Conservation (phyloP, 2,329 filamentous ascomycete species). For the Chrysoporthe austroafricana region DNA sequence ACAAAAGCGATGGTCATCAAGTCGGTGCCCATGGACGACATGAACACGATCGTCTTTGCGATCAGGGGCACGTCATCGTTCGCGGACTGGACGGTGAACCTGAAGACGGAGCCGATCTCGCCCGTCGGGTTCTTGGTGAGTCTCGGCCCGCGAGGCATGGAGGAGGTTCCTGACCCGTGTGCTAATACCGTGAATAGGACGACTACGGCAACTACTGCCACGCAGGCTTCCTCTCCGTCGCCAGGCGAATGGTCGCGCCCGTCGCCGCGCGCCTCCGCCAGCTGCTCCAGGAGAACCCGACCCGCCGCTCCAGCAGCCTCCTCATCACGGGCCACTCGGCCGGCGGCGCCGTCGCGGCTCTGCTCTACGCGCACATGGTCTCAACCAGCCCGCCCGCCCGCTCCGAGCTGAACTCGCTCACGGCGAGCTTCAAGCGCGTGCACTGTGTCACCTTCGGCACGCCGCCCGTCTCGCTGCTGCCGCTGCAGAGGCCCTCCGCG, state of each 20-base stretch:
- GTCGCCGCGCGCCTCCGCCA: conserved; percentile 72
- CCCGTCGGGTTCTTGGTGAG: conserved; percentile 68
- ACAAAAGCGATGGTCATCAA: conserved; percentile 87
- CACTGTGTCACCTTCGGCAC: conserved; percentile 89
- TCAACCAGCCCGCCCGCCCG: conserved; percentile 54
- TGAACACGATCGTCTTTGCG: conserved; percentile 80
- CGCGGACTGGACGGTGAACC: conserved; percentile 85
- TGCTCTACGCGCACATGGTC: conserved; percentile 84
- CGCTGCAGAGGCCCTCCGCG: conserved; percentile 62
- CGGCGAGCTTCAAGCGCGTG: conserved; percentile 73
- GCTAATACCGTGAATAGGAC: conserved; percentile 49
- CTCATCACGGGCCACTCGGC: conserved; percentile 87
- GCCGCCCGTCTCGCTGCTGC: conserved; percentile 74
- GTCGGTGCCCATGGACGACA: conserved; percentile 75
- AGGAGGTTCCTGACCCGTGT: neutral
- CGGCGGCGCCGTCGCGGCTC: conserved; percentile 78
- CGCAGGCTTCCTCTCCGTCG: conserved; percentile 77
- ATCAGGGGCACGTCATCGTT: conserved; percentile 81
- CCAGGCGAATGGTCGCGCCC: conserved; percentile 73
- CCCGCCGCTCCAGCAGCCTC: conserved; percentile 67
- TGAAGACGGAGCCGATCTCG: conserved; percentile 68
- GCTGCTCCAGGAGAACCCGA: conserved; percentile 73
- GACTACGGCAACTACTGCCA: conserved; percentile 79
- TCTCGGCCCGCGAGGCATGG: conserved; percentile 4
- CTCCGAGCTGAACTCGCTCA: conserved; percentile 72